These are phyloP conservation scores for Skeletonema tropicum DNA, from an alignment of 108 stramenopile species.

Conservation along the genomic window DNA sequence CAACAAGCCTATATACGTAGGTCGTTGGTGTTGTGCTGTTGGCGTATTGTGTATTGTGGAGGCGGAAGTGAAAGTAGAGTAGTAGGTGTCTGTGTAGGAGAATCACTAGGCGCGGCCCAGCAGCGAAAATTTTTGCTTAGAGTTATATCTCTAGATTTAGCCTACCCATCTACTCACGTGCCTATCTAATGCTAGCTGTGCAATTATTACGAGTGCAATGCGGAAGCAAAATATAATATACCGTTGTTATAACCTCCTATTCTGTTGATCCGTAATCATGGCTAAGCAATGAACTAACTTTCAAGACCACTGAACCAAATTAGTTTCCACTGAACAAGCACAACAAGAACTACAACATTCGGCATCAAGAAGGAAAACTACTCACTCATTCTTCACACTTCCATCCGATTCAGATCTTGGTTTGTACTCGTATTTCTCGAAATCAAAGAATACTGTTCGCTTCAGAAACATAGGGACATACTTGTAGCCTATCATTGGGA, in stretches of 20 bases:
- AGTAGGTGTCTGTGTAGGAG: too few relatives aligned
- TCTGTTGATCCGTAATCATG: neutral
- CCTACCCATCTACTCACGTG: too few relatives aligned
- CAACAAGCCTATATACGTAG: too few relatives aligned
- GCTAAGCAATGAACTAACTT: neutral
- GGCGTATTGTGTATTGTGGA: too few relatives aligned
- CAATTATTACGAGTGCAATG: neutral
- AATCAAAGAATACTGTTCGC: constrained; percentile 63
- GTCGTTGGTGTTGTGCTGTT: too few relatives aligned
- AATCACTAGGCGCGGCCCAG: too few relatives aligned
- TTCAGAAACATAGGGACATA: constrained; percentile 54
- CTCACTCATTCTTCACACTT: constrained; percentile 13
- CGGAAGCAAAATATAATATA: neutral
- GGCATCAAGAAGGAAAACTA: neutral
- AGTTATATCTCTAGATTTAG: too few relatives aligned
- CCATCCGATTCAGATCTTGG: constrained; percentile 7
- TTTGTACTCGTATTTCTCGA: constrained; percentile 66
- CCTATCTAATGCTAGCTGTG: neutral
- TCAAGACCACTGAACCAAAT: neutral
- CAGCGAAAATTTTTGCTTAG: too few relatives aligned
- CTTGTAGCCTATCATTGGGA: constrained; percentile 65
- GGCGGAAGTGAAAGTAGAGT: too few relatives aligned
- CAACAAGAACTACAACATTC: neutral
- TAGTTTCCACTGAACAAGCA: neutral
- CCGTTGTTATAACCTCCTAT: neutral